Percentiles rank a stretch among this genome's conserved stretches.
These are phyloP conservation scores for Viscum album DNA, from an alignment of 177 flowering plant species.

Conservation along the genomic window DNA sequence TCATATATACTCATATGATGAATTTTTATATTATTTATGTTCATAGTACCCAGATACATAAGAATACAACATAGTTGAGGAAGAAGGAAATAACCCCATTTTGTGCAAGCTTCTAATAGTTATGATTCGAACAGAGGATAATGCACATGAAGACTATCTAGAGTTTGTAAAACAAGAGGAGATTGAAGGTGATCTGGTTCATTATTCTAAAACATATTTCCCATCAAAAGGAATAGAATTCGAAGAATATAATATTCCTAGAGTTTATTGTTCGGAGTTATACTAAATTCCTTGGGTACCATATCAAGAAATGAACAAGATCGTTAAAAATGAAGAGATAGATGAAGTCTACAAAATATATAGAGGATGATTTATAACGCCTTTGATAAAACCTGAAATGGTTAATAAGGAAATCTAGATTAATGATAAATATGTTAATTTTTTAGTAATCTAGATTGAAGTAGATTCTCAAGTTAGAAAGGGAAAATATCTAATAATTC, in stretches of 20 bases:
- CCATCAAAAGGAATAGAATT: background rate
- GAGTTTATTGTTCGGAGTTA: background rate
- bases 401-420: background rate
- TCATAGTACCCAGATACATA: no score
- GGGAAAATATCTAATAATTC: background rate
- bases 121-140: no score
- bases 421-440: background rate
- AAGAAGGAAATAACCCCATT: no score
- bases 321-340: background rate
- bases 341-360: background rate
- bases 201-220: no score
- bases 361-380: background rate
- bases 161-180: no score
- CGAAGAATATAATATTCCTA: background rate
- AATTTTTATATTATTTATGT: no score
- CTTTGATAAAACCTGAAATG: background rate
- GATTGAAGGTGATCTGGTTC: no score
- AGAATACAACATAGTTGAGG: no score
- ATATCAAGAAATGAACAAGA: background rate
- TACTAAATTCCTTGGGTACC: background rate
- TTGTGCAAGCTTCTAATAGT: no score
- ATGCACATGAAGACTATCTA: no score
- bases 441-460: background rate
- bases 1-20: no score
- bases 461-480: background rate